Evolutionary conservation across 352 stramenopile genomes (phyloP).

Genomic region (Achlya hypogyna): DNA sequence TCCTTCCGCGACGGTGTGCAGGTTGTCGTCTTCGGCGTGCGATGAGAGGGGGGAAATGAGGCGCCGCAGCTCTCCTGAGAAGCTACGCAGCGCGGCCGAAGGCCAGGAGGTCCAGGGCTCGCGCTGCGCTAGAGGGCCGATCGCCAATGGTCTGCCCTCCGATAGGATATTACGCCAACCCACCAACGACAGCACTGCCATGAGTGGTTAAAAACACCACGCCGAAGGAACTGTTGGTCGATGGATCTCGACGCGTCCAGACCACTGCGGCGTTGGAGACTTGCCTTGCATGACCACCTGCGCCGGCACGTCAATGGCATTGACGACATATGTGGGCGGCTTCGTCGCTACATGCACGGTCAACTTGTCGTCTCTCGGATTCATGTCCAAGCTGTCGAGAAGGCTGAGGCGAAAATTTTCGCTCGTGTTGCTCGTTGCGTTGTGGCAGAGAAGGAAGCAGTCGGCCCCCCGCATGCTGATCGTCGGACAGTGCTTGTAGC

Average conservation of each 20-base stretch:
- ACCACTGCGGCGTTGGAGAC: not conserved
- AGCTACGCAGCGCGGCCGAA: too few species aligned
- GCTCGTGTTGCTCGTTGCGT: not conserved
- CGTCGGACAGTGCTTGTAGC: not conserved
- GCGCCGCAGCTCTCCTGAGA: too few species aligned
- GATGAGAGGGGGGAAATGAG: too few species aligned
- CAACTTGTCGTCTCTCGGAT: not conserved
- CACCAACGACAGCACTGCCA: too few species aligned
- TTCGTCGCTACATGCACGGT: not conserved
- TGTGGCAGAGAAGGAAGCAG: not conserved
- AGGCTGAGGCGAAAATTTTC: not conserved
- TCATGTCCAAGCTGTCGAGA: not conserved
- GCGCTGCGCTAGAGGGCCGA: too few species aligned
- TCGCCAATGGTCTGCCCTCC: too few species aligned
- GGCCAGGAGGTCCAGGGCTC: too few species aligned
- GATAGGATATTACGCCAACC: too few species aligned
- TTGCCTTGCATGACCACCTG: too few species aligned
- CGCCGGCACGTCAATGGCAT: not conserved
- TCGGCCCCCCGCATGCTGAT: not conserved
- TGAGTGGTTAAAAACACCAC: not conserved
- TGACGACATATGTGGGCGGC: not conserved
- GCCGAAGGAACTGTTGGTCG: not conserved
- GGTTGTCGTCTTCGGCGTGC: too few species aligned
- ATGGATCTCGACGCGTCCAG: not conserved
- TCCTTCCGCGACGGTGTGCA: too few species aligned